These are phyloP conservation scores for Periglandula ipomoeae DNA, from an alignment of 2,329 filamentous ascomycete species.

Conservation along the genomic window DNA sequence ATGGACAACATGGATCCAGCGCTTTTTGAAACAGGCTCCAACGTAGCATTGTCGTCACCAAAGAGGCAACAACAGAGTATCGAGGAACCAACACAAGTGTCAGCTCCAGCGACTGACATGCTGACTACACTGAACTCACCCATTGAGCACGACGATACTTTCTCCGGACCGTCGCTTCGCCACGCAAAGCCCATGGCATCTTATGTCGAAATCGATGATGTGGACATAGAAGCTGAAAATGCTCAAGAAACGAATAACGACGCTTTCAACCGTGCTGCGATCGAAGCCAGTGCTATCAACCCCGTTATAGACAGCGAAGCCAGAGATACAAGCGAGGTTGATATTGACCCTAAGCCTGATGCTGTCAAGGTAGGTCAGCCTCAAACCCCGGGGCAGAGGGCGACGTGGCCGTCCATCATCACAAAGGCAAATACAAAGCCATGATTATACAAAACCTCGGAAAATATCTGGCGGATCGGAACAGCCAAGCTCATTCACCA, in stretches of 20 bases:
- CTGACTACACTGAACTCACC: neutral
- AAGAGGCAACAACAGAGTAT: neutral
- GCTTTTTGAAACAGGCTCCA: slow-evolving; percentile 27
- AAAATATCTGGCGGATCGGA: neutral
- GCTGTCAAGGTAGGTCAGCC: neutral
- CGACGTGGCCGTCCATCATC: slow-evolving; percentile 22
- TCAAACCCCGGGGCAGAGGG: slow-evolving; percentile 8
- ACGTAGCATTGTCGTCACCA: neutral
- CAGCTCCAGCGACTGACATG: slow-evolving; percentile 23
- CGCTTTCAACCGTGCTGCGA: neutral
- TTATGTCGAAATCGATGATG: slow-evolving; percentile 40
- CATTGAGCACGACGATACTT: neutral
- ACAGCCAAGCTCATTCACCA: neutral
- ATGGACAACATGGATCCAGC: slow-evolving; percentile 43
- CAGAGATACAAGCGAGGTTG: neutral
- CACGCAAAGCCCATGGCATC: slow-evolving; percentile 43
- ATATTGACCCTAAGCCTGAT: neutral
- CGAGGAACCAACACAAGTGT: slow-evolving; percentile 12
- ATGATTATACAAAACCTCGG: neutral
- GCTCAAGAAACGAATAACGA: slow-evolving; percentile 3
- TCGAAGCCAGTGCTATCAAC: neutral
- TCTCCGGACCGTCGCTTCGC: slow-evolving; percentile 39
- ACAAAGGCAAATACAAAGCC: slow-evolving; percentile 15
- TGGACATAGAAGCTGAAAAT: slow-evolving; percentile 20
- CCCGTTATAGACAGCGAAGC: slow-evolving; percentile 7